Evolutionary conservation across 495 filamentous ascomycete genomes (phyloP), one percentile per base, ranked within the genome.

Genomic region (Umbilicaria muhlenbergii): DNA sequence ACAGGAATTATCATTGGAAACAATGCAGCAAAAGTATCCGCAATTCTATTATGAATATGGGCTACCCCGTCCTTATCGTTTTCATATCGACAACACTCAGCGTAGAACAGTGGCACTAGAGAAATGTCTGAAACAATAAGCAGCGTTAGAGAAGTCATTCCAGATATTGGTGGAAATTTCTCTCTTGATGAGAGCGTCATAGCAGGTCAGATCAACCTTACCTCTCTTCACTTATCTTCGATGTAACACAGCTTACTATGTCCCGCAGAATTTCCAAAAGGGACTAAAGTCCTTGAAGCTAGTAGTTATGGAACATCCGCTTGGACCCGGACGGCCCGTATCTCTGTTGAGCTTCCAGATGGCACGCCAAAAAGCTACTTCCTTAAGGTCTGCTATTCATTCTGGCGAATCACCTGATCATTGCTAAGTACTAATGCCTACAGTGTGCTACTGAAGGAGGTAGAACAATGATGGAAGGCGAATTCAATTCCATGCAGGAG

Each of bases 401-500:
- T 10, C 24, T 28, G 24, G 24, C 38, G 12, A 24, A 28, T 38
- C 17, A 16, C 12, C 4, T 15, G 1, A 10, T 28, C 13, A 4
- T 38, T 12, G 15, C 12, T 31, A 39, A 11, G 32, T n/a, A 11
- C 39, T 3, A 38, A n/a, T 2, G 11, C 34, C 6, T 8, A 33
- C 14, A 52, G 49, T 48, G 33, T 39, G 41, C 49, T 14, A 45
- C 38, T 14, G 42, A 52, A 36, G 49, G 5, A 51, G 48, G 44
- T 44, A 50, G 49, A 32, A 44, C 49, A 15, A 68, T 73, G 60
- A 52, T 61, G 32, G 36, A 54, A 2, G 63, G 65, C 15, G 70
- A 72, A 53, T 70, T 59, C 47, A 61, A 69, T 28, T 68, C 70
- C 11, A 62, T 65, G 48, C 59, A 46, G 34, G 60, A 61, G 2